phyloP scores from a whole-genome alignment of 106 monocot genomes.

The Posidonia australis region DNA sequence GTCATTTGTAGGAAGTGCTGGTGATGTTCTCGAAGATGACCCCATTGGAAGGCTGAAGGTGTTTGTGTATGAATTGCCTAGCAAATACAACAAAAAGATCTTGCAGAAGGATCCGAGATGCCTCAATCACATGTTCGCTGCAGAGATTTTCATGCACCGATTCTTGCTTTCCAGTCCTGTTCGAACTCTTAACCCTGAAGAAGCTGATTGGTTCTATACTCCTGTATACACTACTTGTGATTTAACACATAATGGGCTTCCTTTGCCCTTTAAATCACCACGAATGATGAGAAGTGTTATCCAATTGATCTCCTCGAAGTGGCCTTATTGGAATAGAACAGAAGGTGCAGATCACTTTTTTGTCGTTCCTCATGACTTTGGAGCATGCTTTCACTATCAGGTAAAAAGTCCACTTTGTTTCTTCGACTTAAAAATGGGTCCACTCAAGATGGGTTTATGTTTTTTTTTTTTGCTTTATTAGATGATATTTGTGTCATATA shows the following conservation, averaged over 20 bases:
- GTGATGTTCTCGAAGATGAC: slow-evolving; percentile 73
- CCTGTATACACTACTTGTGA: slow-evolving; percentile 84
- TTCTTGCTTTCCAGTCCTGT: slow-evolving; percentile 75
- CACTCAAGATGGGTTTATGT: too few species aligned
- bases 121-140: slow-evolving; percentile 88
- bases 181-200: slow-evolving; percentile 71
- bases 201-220: slow-evolving; percentile 81
- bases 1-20: slow-evolving; percentile 50
- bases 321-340: slow-evolving; percentile 87
- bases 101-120: slow-evolving; percentile 74
- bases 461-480: too few species aligned
- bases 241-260: slow-evolving; percentile 57
- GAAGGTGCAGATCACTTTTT: slow-evolving; percentile 86
- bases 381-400: slow-evolving; percentile 88
- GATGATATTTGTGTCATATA: too few species aligned
- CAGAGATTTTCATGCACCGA: slow-evolving; percentile 88
- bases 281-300: slow-evolving; percentile 82
- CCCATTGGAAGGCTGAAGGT: slow-evolving; percentile 78
- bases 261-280: slow-evolving; percentile 74
- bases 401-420: slow-evolving; percentile 10
- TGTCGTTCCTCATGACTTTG: slow-evolving; percentile 76
- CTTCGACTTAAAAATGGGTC: neutral
- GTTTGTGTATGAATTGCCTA: slow-evolving; percentile 75
- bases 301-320: slow-evolving; percentile 52
- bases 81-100: slow-evolving; percentile 90